These are phyloP conservation scores for Ganoderma leucocontextum DNA, from an alignment of 1,284 basidiomycete species.

Conservation along the genomic window DNA sequence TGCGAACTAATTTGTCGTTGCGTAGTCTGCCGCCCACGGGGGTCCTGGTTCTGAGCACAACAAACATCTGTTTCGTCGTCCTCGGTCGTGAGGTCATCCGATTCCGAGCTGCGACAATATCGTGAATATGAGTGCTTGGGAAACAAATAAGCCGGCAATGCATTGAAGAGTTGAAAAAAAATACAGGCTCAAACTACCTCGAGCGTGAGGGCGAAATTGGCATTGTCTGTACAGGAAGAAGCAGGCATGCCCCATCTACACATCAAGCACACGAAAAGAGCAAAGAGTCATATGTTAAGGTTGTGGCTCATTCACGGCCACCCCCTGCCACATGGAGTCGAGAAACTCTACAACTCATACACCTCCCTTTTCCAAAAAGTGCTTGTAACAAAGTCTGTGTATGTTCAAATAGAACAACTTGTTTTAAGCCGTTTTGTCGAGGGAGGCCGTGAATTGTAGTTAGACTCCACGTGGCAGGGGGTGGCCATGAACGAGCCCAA, in stretches of 20 bases:
- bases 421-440: too few species aligned
- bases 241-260: not conserved
- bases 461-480: too few species aligned
- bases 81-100: conserved; percentile 48
- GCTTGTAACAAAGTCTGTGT: too few species aligned
- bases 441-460: too few species aligned
- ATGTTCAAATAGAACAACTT: too few species aligned
- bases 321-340: too few species aligned
- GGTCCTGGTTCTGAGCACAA: conserved; percentile 32
- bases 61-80: conserved; percentile 57
- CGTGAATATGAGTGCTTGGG: not conserved
- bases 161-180: not conserved
- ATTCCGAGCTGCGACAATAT: conserved; percentile 51
- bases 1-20: conserved; percentile 36
- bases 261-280: not conserved
- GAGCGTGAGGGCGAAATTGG: not conserved
- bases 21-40: conserved; percentile 50
- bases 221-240: not conserved
- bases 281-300: not conserved
- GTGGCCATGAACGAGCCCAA: too few species aligned
- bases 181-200: not conserved
- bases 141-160: not conserved
- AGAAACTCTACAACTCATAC: too few species aligned
- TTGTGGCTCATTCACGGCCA: too few species aligned
- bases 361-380: too few species aligned